Evolutionary conservation across 1,139 yeast species (phyloP), one percentile per base, ranked within the genome.

Genomic region (Zygosaccharomyces sapae): DNA sequence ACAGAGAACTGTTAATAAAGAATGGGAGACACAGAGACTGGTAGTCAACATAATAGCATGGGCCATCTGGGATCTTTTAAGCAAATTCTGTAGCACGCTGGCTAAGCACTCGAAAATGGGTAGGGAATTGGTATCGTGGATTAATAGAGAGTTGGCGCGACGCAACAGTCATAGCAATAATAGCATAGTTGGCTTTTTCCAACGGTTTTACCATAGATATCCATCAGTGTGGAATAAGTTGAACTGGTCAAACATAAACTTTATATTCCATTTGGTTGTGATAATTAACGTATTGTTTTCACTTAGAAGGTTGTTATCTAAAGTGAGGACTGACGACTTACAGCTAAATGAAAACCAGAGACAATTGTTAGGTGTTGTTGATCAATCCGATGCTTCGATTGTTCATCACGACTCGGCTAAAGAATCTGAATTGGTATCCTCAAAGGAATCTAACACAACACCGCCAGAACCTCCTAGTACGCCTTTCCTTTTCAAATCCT

Each of bases 301-400:
- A 1, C 38, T 67, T 3, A 64, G 67, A 52, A 63, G 63, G 37
- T 58, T 74, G n/a, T 45, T 70, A 9, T 55, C 56, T 5, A 66
- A 62, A 42, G 65, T 58, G 10, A 55, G 64, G 27, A 63, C 69
- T 33, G 68, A 66, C 10, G 76, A 74, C 52, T 50, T 74, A 38
- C 65, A 72, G n/a, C 48, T 75, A 39, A 70, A 71, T 3, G 66
- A 69, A 2, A 63, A 67, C 10, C 80, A 75, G 55, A 66, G 72
- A 46, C 58, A 63, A 40, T 62, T 75, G 18, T 56, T 75, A 43
- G 79, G 79, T 0, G 57, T 75, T 20, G 55, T 55, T 2, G 34
- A 31, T 18, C 34, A 31, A 31, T 12, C 25, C 7, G 7, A 22
- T 7, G 25, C 5, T 22, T 22, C 25, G 8, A 22, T 4, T 4